Evolutionary conservation across 495 filamentous ascomycete genomes (phyloP).

Genomic region (Aspergillus heteromorphus): DNA sequence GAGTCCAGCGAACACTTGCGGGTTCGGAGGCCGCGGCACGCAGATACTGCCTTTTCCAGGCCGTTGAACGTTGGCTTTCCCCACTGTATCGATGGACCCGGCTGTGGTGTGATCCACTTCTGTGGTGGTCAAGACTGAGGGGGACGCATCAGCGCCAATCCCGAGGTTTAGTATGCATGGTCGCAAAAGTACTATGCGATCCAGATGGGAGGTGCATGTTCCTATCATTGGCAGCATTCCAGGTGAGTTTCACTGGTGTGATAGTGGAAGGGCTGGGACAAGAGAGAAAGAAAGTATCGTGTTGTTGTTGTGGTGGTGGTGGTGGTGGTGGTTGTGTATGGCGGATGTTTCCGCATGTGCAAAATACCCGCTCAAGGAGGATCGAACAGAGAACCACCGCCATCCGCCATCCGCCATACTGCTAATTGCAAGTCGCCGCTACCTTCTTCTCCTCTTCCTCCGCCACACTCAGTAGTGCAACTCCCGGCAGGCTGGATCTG

Average conservation of each 20-base stretch:
- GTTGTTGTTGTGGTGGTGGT: too few species aligned
- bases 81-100: conserved; percentile 2
- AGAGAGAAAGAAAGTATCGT: too few species aligned
- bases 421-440: too few species aligned
- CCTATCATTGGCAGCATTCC: neutral
- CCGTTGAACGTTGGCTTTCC: conserved; percentile 2
- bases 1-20: neutral
- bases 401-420: too few species aligned
- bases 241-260: too few species aligned
- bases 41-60: conserved; percentile 4
- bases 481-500: neutral
- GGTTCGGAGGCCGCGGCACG: neutral
- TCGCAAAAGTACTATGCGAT: conserved; percentile 1
- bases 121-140: neutral
- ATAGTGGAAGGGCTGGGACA: too few species aligned
- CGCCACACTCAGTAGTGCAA: neutral
- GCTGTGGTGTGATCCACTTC: neutral
- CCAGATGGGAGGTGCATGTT: neutral
- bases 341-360: too few species aligned
- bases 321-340: too few species aligned
- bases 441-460: neutral
- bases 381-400: too few species aligned
- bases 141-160: conserved; percentile 1
- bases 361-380: too few species aligned
- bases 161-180: neutral